Conservation (phyloP, 2,329 filamentous ascomycete species). For the Emergomyces orientalis region DNA sequence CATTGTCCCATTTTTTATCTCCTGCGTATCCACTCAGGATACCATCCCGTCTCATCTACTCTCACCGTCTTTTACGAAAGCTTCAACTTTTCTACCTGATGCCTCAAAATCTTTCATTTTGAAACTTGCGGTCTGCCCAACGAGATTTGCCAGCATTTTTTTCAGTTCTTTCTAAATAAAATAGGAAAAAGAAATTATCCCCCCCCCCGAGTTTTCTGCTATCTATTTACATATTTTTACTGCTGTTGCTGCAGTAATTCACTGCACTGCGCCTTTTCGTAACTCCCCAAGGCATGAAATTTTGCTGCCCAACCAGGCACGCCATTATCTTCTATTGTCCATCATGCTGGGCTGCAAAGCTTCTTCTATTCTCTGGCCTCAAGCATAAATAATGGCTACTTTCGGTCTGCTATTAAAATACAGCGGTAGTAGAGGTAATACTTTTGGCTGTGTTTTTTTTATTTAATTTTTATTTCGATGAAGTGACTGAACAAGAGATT, state of each 20-base stretch:
- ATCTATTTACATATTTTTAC: neutral
- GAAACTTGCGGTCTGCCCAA: slow-evolving; percentile 3
- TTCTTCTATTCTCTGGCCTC: neutral
- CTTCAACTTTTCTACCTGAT: neutral
- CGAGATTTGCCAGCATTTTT: neutral
- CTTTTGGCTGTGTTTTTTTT: neutral
- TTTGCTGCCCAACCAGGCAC: slow-evolving; percentile 4
- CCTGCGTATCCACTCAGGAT: neutral
- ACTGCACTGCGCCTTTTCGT: too few relatives aligned
- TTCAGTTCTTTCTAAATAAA: too few relatives aligned
- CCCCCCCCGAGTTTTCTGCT: neutral
- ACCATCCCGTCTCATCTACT: neutral
- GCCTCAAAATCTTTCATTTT: neutral
- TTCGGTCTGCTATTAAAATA: neutral
- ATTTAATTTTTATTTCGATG: neutral
- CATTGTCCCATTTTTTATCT: neutral
- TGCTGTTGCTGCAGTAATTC: neutral
- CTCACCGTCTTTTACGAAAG: slow-evolving; percentile 1
- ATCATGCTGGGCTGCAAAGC: neutral
- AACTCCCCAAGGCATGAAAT: too few relatives aligned
- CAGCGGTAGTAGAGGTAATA: neutral
- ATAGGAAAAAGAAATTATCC: neutral
- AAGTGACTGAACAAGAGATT: neutral
- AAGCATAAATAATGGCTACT: neutral
- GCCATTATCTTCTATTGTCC: neutral